Base-by-base conservation (phyloP, 345 rosid genomes). In the Raphanus sativus region DNA sequence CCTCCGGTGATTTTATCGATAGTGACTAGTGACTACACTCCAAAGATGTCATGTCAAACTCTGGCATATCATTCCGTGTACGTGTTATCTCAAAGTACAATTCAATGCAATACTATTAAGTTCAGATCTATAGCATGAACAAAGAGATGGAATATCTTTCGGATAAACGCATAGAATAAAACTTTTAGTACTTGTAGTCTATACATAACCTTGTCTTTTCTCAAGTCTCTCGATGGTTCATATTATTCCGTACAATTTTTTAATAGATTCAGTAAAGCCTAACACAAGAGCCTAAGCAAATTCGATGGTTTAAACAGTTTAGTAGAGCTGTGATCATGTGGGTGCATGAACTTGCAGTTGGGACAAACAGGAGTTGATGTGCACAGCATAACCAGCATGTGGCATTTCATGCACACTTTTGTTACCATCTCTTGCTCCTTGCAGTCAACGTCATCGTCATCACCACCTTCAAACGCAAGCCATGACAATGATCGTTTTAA, bases 271-370 rank as follows among this genome's bases (percentile, higher is more conserved):
- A 50, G 59, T 72, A 33, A 48, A 61, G 28, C 24, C 74, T 88
- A 89, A 77, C 90, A 89, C 64, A 90, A 68, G 52, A 90, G 87
- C 68, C 84, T 82, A 78, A 89, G 86, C 74, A 86, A 70, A 75
- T 64, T 80, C 60, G 83, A 69, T 63, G 74, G 85, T 81, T 85
- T 84, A 84, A 87, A 85, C 25, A 84, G 77, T 28, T 83, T 79
- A 8, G 86, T 81, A 56, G 84, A 60, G 78, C 66, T 77, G 42
- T 87, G 96, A 60, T 86, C 86, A 5, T 81, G 84, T 55, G 93
- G 87, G 81, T 93, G 95, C 86, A 91, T 78, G 87, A 91, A 93
- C 75, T 93, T 93, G 91, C 98, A 93, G 80, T 88, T 93, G 24
- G 98, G 98, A 73, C 98, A 93, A 1, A 88, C 80, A 32, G 91